Conservation (phyloP, 192 early-diverging fungal species). For the Dissophora globulifera region DNA sequence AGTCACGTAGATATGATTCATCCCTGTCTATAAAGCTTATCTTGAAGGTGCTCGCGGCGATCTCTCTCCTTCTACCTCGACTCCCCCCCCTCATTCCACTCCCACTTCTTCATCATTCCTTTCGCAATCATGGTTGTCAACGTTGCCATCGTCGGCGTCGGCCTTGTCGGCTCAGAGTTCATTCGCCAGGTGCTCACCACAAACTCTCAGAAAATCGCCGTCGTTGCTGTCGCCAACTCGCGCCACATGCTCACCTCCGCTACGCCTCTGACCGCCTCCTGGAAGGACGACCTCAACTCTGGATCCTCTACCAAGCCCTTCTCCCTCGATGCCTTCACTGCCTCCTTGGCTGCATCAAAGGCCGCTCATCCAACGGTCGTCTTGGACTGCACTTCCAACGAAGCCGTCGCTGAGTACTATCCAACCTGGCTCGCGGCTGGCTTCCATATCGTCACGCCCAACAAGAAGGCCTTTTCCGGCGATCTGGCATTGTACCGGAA, state of each 20-base stretch:
- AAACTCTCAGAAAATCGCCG: slow-evolving; percentile 64
- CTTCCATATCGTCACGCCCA: slow-evolving; percentile 93
- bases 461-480: slow-evolving; percentile 97
- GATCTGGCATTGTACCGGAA: slow-evolving; percentile 74
- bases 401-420: slow-evolving; percentile 81
- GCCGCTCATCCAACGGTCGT: slow-evolving; percentile 71
- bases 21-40: no score
- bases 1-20: slow-evolving; percentile 5
- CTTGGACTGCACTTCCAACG: slow-evolving; percentile 92
- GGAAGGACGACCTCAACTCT: slow-evolving; percentile 57
- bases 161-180: slow-evolving; percentile 93
- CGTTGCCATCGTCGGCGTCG: slow-evolving; percentile 93
- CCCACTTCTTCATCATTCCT: slow-evolving; percentile 4
- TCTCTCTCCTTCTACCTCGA: neutral
- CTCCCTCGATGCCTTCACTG: slow-evolving; percentile 63
- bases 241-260: slow-evolving; percentile 70
- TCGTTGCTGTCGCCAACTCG: slow-evolving; percentile 87
- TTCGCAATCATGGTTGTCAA: slow-evolving; percentile 69
- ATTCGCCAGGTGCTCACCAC: slow-evolving; percentile 78
- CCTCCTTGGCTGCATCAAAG: slow-evolving; percentile 58
- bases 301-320: slow-evolving; percentile 35
- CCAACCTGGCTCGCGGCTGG: slow-evolving; percentile 84
- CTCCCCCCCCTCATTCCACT: neutral
- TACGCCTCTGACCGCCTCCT: slow-evolving; percentile 58
- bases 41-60: no score